phyloP scores from a whole-genome alignment of 352 stramenopile genomes.

The Phytophthora multivora region DNA sequence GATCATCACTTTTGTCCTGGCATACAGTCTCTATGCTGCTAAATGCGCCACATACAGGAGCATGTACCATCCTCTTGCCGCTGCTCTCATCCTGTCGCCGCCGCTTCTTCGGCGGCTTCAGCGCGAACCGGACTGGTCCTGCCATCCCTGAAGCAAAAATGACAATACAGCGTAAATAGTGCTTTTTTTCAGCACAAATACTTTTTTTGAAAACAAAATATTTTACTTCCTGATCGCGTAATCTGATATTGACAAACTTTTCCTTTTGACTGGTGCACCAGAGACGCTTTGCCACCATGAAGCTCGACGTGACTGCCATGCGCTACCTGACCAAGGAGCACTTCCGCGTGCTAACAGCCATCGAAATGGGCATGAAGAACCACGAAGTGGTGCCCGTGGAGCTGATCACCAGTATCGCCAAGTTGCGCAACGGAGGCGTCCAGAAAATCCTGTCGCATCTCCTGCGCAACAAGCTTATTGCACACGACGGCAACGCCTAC shows the following conservation, averaged over 20 bases:
- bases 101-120: conserved; percentile 41
- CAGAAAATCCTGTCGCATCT: conserved; percentile 97
- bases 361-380: conserved; percentile 99
- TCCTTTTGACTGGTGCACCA: conserved; percentile 27
- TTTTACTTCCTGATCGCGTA: not conserved
- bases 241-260: not conserved
- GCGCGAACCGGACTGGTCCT: conserved; percentile 34
- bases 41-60: conserved; percentile 7
- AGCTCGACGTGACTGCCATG: conserved; percentile 94
- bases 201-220: too few species aligned
- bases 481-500: conserved; percentile 97
- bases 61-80: not conserved
- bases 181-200: too few species aligned
- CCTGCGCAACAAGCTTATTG: conserved; percentile 98
- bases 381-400: conserved; percentile 97
- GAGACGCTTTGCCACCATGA: conserved; percentile 57
- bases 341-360: conserved; percentile 98
- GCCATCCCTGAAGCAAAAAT: not conserved
- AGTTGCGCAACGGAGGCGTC: conserved; percentile 97
- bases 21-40: conserved; percentile 3
- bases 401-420: conserved; percentile 96
- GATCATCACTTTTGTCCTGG: not conserved
- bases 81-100: conserved; percentile 13
- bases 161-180: too few species aligned
- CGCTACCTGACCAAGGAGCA: conserved; percentile 95